Conservation (phyloP, 495 filamentous ascomycete genomes). For the Daldinia childiae region DNA sequence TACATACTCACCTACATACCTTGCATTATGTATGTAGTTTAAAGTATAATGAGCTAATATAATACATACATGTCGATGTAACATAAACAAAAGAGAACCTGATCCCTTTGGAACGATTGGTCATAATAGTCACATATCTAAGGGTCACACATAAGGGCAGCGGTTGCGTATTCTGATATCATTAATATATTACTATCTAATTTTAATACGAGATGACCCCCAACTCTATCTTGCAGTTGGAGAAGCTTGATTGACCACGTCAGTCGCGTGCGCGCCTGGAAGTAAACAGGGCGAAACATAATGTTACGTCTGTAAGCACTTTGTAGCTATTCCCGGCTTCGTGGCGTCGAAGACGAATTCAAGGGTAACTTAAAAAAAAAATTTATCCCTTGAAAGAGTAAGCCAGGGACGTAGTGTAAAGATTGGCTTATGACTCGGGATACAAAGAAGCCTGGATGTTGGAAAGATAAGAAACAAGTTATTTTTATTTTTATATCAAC, state of each 20-base stretch:
- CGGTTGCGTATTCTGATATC: background rate
- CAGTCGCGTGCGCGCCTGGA: background rate
- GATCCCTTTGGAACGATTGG: background rate
- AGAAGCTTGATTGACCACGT: slow-evolving; percentile 1
- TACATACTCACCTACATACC: background rate
- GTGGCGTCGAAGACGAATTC: background rate
- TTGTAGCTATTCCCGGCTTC: background rate
- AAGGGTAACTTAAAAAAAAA: background rate
- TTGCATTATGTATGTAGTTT: background rate
- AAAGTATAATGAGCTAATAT: background rate
- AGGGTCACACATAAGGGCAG: background rate
- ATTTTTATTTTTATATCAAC: too few species aligned
- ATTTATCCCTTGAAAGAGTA: background rate
- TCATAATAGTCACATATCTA: background rate
- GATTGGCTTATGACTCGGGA: too few species aligned
- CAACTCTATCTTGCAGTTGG: slow-evolving; percentile 3
- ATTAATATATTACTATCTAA: slow-evolving; percentile 2
- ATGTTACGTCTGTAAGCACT: background rate
- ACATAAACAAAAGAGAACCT: background rate
- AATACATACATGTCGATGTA: background rate
- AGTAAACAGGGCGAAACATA: slow-evolving; percentile 1
- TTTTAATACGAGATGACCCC: slow-evolving; percentile 17
- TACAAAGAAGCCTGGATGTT: too few species aligned
- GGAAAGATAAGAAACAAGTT: too few species aligned
- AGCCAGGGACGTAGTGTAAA: background rate